Evolutionary conservation across 1,284 basidiomycete species (phyloP), one percentile per base, ranked within the genome.

Genomic region (Irpex sp.): DNA sequence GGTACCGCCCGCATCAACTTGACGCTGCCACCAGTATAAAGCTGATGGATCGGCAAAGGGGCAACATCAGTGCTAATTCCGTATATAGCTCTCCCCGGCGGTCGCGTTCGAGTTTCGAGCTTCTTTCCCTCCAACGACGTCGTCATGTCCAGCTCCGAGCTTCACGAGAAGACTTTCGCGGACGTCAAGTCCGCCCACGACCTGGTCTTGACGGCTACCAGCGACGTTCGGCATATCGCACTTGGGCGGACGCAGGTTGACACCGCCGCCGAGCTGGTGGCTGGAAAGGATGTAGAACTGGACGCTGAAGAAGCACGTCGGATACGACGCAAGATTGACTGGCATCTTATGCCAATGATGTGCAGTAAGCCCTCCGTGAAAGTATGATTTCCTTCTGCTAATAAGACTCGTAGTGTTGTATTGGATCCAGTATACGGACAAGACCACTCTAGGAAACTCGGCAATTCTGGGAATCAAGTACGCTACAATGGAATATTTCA

Each of bases 351-450:
- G 44, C 86, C 86, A 19, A 74, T 88, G 67, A 88, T 88, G 86
- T 87, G 84, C 65, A 77, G 85, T 86, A 71, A 66, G 84, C 82
- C 11, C 34, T 19, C 34, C 49, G 13, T 19, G 9, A 40, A 19
- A 13, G 21, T 54, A 36, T 37, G 6, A 59, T 21, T 57, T 26
- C 47, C 26, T 36, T 48, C 57, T 34, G 26, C 79, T 72, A n/a
- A 44, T 59, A 7, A 17, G 26, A n/a, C 11, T 47, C 54, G 8
- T 59, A 85, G 83, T 76, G 36, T 78, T 86, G 44, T 85, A 86
- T 69, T 81, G 78, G 83, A 82, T 88, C 31, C 85, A 88, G 67
- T 87, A 82, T 62, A 85, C 86, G 82, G 86, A 87, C 64, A 88
- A 88, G 73, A 86, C 85, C 0, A 89, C 88, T 0, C 77, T 91